Percentiles rank a stretch among this genome's conserved stretches.
Evolutionary conservation across 2,329 filamentous ascomycete species (phyloP).

Genomic region (Neopestalotiopsis sp.): DNA sequence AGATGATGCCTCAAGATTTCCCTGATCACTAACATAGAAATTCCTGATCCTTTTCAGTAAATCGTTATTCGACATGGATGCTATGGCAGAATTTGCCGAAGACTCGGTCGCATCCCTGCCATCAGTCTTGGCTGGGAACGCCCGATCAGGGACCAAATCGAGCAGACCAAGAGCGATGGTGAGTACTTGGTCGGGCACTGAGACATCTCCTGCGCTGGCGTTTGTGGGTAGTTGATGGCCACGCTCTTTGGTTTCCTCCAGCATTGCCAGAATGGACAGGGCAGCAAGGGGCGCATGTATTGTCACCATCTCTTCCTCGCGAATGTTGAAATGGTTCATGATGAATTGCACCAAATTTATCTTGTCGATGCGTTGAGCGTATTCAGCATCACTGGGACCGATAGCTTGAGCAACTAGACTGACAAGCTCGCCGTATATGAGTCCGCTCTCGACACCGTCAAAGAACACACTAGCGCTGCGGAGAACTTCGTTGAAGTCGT

Average conservation of each 20-base stretch:
- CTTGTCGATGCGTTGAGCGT: conserved; percentile 61
- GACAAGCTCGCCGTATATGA: conserved; percentile 88
- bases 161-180: conserved; percentile 60
- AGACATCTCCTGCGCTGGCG: conserved; percentile 27
- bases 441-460: conserved; percentile 90
- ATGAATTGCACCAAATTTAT: conserved; percentile 82
- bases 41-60: conserved; percentile 64
- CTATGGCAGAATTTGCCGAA: conserved; percentile 32
- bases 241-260: conserved; percentile 56
- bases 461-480: conserved; percentile 96
- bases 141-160: conserved; percentile 68
- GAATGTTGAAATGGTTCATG: conserved; percentile 85
- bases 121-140: conserved; percentile 51
- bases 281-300: conserved; percentile 80
- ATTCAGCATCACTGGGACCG: conserved; percentile 47
- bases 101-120: conserved; percentile 27
- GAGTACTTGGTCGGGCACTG: conserved; percentile 15
- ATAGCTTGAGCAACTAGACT: conserved; percentile 68
- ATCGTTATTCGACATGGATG: conserved; percentile 49
- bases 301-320: conserved; percentile 94
- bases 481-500: conserved; percentile 83
- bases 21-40: conserved; percentile 75
- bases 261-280: conserved; percentile 67
- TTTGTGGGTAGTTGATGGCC: conserved; percentile 24
- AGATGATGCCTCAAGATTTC: conserved; percentile 66